Percentiles rank a stretch among this genome's conserved stretches.
Evolutionary conservation across 1,284 basidiomycete species (phyloP).

Genomic region (Neonothopanus nambi): DNA sequence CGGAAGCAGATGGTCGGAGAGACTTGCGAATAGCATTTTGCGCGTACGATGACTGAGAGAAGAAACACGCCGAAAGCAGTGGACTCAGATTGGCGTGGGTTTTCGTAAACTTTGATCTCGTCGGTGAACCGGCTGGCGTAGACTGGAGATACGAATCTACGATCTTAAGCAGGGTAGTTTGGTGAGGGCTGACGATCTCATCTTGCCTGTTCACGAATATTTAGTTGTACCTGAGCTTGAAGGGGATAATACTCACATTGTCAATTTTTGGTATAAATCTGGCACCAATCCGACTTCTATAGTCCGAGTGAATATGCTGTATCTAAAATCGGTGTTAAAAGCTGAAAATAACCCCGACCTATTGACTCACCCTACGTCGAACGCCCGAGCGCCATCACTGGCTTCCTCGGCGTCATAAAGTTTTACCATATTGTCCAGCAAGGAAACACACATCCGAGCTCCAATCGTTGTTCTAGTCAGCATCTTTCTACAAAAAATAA

Average conservation of each 20-base stretch:
- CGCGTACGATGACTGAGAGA: slow-evolving; percentile 53
- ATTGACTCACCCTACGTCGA: slow-evolving; percentile 66
- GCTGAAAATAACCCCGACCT: slow-evolving; percentile 4
- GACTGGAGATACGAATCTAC: slow-evolving; percentile 79
- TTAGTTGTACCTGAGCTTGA: slow-evolving; percentile 2
- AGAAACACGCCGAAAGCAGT: slow-evolving; percentile 54
- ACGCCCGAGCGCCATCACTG: slow-evolving; percentile 61
- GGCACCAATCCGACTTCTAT: slow-evolving; percentile 52
- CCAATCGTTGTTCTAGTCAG: slow-evolving; percentile 55
- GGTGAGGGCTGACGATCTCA: slow-evolving; percentile 80
- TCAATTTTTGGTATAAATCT: slow-evolving; percentile 50
- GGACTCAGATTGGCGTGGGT: slow-evolving; percentile 46
- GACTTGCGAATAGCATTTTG: slow-evolving; percentile 51
- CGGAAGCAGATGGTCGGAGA: slow-evolving; percentile 24
- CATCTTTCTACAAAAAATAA: slow-evolving; percentile 43
- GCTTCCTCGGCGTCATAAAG: slow-evolving; percentile 67
- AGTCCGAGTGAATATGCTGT: slow-evolving; percentile 54
- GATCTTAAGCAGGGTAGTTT: slow-evolving; percentile 83
- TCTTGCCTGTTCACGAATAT: slow-evolving; percentile 43
- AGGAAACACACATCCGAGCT: slow-evolving; percentile 55
- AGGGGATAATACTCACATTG: slow-evolving; percentile 41
- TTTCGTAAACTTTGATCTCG: slow-evolving; percentile 32
- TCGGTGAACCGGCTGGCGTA: slow-evolving; percentile 23
- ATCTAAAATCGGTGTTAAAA: slow-evolving; percentile 36
- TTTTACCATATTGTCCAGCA: slow-evolving; percentile 68